Evolutionary conservation across 352 stramenopile species (phyloP).

Genomic region (Pythium aquatile): DNA sequence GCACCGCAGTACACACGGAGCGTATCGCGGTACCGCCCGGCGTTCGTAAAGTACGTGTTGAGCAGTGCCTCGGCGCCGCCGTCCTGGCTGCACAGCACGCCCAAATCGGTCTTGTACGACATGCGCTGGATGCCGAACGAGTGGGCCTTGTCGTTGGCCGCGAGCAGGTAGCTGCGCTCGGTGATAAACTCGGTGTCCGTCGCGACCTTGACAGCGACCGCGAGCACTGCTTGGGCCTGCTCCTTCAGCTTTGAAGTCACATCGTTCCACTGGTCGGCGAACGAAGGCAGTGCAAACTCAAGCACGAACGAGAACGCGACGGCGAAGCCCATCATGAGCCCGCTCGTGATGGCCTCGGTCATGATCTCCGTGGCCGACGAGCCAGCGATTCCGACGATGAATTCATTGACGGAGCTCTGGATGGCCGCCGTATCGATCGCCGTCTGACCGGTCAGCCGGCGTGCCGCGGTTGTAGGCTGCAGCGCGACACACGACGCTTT

Average conservation of each 20-base stretch:
- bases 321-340: not conserved
- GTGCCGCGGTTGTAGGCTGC: not conserved
- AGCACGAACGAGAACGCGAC: not conserved
- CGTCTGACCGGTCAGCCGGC: not conserved
- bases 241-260: not conserved
- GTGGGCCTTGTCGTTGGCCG: not conserved
- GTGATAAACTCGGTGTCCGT: not conserved
- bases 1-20: not conserved
- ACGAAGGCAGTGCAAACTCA: not conserved
- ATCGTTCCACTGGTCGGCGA: not conserved
- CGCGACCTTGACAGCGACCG: not conserved
- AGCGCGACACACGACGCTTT: slow-evolving; percentile 1
- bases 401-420: not conserved
- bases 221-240: not conserved
- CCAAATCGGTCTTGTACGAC: not conserved
- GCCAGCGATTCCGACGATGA: not conserved
- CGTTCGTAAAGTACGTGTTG: not conserved
- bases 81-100: not conserved
- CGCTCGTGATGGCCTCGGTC: not conserved
- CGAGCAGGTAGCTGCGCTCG: not conserved
- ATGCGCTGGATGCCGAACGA: not conserved
- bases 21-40: not conserved
- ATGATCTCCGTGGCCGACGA: no score
- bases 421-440: not conserved
- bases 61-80: not conserved